Evolutionary conservation across 345 rosid genomes (phyloP).

Genomic region (Psidium friedrichsthalianum): DNA sequence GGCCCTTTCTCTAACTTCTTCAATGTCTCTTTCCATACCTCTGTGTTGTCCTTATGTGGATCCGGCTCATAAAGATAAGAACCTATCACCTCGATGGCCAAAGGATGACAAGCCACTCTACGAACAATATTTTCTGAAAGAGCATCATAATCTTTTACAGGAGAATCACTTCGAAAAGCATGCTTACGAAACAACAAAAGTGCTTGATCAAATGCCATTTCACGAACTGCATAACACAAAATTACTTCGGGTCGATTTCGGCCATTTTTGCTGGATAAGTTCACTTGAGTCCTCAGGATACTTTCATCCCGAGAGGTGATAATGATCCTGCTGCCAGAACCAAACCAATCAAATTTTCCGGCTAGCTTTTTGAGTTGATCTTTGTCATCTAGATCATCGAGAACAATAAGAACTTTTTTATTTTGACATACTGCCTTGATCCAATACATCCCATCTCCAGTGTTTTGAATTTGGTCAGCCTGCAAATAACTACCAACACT

Average conservation of each 20-base stretch:
- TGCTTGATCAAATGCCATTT: neutral
- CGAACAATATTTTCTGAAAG: neutral
- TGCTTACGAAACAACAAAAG: neutral
- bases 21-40: neutral
- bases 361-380: neutral
- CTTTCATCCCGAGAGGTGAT: neutral
- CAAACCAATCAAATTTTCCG: neutral
- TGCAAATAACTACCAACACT: too few species aligned
- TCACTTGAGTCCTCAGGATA: neutral
- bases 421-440: neutral
- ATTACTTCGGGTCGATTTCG: neutral
- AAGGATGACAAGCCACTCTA: neutral
- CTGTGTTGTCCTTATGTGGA: fast-evolving
- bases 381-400: neutral
- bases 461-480: too few species aligned
- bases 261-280: fast-evolving
- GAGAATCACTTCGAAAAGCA: neutral
- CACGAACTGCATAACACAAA: fast-evolving
- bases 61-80: neutral
- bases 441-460: too few species aligned
- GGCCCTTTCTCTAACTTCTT: neutral
- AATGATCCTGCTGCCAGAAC: neutral
- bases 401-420: neutral
- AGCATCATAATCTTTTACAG: neutral
- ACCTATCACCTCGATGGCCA: neutral